Evolutionary conservation across 2,329 filamentous ascomycete species (phyloP), one percentile per base, ranked within the genome.

Genomic region (Nemania sp.): DNA sequence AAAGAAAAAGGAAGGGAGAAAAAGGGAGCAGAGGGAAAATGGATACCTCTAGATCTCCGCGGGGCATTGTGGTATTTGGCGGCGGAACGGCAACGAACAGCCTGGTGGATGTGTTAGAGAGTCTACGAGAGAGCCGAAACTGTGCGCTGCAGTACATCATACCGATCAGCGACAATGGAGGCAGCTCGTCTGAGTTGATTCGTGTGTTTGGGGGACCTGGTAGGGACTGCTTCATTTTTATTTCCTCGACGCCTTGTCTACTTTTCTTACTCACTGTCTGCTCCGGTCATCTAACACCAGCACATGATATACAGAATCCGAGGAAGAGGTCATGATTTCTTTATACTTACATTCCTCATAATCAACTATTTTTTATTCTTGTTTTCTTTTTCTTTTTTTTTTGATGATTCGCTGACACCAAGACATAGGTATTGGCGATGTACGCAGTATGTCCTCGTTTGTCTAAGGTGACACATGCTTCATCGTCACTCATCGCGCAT

Each of bases 91-190:
- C 94, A n/a, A 94, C 95, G 5, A 98, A 98, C 78, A 97, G 88
- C 75, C 87, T 98, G 5, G 95, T 98, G 47, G 95, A 98, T 78
- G 92, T 97, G 11, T 98, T 98, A 80, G 90, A 88, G 73, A 82
- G 83, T 20, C 84, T 92, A 38, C 84, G 88, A 13, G 80, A 89
- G 70, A 90, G 86, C 73, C 92, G 91, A 69, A 81, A 86, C 47
- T 92, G 91, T 76, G 83, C 86, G 2, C 82, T 97, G 49, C 93
- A 89, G 80, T 97, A 97, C 79, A 89, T 98, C 67, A 97, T 98
- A 60, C 95, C 95, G 41, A 97, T 98, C 78, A 96, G 92, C 72
- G 95, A 98, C 81, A 98, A 98, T 80, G 95, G 95, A 56, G 95
- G 95, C 45, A 97, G 93, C 74, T 97, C 94, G 2, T 97, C 93